phyloP scores from a whole-genome alignment of 164 flowering plant species.

The Brasenia schreberi region DNA sequence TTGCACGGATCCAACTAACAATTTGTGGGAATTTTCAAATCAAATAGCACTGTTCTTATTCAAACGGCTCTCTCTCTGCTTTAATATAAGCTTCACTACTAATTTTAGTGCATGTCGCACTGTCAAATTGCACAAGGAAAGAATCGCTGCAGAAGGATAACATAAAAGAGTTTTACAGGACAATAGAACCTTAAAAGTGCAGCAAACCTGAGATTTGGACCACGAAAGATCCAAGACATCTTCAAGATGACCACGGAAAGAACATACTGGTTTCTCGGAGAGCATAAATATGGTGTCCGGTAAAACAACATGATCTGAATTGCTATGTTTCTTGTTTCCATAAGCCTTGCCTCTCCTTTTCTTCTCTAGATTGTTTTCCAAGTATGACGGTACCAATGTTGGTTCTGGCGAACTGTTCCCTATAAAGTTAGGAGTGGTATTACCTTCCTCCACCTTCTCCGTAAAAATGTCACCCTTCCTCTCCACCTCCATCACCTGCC shows the following conservation, averaged over 20 bases:
- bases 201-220: constrained; percentile 92
- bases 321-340: constrained; percentile 59
- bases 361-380: constrained; percentile 39
- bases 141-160: not conserved
- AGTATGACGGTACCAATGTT: constrained; percentile 25
- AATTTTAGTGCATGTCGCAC: too few relatives aligned
- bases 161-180: not conserved
- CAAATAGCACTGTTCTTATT: too few relatives aligned
- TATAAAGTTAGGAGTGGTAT: constrained; percentile 27
- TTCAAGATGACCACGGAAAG: constrained; percentile 79
- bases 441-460: constrained; percentile 61
- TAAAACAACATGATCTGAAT: constrained; percentile 50
- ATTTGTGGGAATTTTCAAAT: too few relatives aligned
- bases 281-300: constrained; percentile 82
- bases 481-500: constrained; percentile 81
- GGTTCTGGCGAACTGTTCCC: constrained; percentile 76
- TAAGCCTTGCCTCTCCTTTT: constrained; percentile 69
- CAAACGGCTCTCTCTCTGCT: too few relatives aligned
- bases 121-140: not conserved
- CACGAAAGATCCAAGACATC: constrained; percentile 96
- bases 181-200: constrained; percentile 1
- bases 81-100: too few relatives aligned
- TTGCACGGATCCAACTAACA: too few relatives aligned
- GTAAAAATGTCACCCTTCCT: constrained; percentile 65
- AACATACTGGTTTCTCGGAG: constrained; percentile 78